Conservation (phyloP, 2,329 filamentous ascomycete genomes). For the Paecilomyces formosus region DNA sequence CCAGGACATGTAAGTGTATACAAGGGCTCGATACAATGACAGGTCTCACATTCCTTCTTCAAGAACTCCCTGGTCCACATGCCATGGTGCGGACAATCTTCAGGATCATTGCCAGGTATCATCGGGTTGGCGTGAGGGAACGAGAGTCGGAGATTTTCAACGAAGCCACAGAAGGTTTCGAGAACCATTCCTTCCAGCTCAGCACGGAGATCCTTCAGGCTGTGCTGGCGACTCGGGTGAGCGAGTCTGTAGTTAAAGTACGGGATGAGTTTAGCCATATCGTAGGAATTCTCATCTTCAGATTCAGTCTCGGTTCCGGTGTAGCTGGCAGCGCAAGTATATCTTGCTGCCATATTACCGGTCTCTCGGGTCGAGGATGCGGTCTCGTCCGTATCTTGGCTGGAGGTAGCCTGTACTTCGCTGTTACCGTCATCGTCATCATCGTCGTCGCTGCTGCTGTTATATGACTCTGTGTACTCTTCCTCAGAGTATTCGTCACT, state of each 20-base stretch:
- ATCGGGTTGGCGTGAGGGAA: conserved; percentile 9
- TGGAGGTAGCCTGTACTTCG: neutral
- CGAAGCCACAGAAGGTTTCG: conserved; percentile 19
- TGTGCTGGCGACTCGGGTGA: conserved; percentile 14
- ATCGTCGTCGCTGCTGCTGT: neutral
- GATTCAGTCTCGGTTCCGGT: conserved; percentile 6
- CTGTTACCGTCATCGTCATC: neutral
- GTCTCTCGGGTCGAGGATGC: neutral
- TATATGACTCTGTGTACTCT: neutral
- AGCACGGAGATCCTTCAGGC: conserved; percentile 12
- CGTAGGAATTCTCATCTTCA: neutral
- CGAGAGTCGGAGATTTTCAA: conserved; percentile 13
- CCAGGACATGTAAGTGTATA: conserved; percentile 20
- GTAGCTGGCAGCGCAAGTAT: neutral
- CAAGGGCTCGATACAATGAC: conserved; percentile 20
- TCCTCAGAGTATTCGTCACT: neutral
- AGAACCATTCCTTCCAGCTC: conserved; percentile 22
- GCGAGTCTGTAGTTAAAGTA: conserved; percentile 19
- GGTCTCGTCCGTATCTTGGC: neutral
- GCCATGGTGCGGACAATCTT: conserved; percentile 18
- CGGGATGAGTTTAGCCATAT: conserved; percentile 11
- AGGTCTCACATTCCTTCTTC: conserved; percentile 14
- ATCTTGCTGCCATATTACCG: neutral
- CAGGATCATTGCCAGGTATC: neutral
- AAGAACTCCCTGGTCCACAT: conserved; percentile 19